Evolutionary conservation across 306 rosid species (phyloP).

Genomic region (Glycine tomentella): DNA sequence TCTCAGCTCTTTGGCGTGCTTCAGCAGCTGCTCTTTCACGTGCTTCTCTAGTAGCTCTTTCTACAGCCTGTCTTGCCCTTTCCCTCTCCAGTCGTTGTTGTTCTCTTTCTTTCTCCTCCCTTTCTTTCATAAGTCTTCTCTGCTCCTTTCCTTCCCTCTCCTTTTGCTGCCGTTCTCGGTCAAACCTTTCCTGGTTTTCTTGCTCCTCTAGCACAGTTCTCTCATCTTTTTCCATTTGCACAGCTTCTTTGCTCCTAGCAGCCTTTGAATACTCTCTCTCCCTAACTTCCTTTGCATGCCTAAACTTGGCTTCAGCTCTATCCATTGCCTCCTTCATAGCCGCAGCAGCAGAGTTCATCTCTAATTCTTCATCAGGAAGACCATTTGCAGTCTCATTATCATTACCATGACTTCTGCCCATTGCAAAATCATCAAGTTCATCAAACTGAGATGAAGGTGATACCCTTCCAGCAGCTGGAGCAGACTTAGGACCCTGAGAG

Average conservation of each 20-base stretch:
- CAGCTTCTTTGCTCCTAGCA: slow-evolving; percentile 71
- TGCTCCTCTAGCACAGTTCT: slow-evolving; percentile 59
- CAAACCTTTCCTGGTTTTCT: slow-evolving; percentile 70
- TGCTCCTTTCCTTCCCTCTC: slow-evolving; percentile 79
- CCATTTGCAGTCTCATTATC: slow-evolving; percentile 67
- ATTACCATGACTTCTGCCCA: slow-evolving; percentile 62
- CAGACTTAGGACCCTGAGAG: slow-evolving; percentile 65
- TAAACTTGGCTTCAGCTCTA: slow-evolving; percentile 93
- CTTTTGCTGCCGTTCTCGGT: slow-evolving; percentile 69
- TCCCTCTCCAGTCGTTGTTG: slow-evolving; percentile 76
- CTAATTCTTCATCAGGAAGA: slow-evolving; percentile 75
- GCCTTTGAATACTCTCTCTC: slow-evolving; percentile 86
- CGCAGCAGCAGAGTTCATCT: slow-evolving; percentile 94
- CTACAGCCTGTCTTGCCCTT: slow-evolving; percentile 89
- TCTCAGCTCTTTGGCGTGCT: slow-evolving; percentile 86
- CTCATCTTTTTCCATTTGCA: slow-evolving; percentile 77
- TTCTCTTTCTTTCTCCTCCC: slow-evolving; percentile 86
- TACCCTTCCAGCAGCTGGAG: slow-evolving; percentile 57
- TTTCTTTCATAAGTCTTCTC: slow-evolving; percentile 63
- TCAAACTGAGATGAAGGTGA: slow-evolving; percentile 67
- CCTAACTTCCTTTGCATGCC: slow-evolving; percentile 90
- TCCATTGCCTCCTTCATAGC: slow-evolving; percentile 99
- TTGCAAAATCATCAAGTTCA: slow-evolving; percentile 80
- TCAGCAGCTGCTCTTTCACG: slow-evolving; percentile 94
- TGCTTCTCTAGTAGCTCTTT: slow-evolving; percentile 98